Evolutionary conservation across 2,329 filamentous ascomycete genomes (phyloP).

Genomic region (Colletotrichum lentis): DNA sequence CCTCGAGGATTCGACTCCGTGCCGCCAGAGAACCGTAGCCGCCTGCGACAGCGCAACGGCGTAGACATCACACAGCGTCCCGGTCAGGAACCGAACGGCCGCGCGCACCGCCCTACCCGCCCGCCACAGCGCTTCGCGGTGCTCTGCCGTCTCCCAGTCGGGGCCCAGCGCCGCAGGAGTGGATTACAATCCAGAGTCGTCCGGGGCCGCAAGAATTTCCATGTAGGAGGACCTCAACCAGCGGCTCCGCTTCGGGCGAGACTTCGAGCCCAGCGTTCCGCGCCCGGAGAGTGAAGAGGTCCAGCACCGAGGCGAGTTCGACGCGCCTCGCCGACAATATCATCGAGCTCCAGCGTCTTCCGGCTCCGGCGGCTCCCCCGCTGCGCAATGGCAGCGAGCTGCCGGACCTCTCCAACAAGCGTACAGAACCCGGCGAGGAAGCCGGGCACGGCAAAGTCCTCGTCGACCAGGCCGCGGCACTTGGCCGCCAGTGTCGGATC

Average conservation of each 20-base stretch:
- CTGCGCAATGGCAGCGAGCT: conserved; percentile 1
- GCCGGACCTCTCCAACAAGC: conserved; percentile 6
- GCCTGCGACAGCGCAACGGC: not conserved
- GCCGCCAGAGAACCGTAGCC: not conserved
- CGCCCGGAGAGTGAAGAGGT: not conserved
- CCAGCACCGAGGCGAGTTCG: not conserved
- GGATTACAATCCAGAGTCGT: not conserved
- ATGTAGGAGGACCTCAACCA: conserved; percentile 1
- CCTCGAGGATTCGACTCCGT: not conserved
- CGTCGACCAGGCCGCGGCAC: not conserved
- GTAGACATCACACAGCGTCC: conserved; percentile 1
- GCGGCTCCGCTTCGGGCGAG: not conserved
- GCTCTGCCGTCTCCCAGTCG: not conserved
- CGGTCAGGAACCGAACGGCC: not conserved
- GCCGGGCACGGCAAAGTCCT: not conserved
- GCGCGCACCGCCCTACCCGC: not conserved
- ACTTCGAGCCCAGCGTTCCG: not conserved
- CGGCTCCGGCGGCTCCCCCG: not conserved
- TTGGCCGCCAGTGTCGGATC: not conserved
- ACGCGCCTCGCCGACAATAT: conserved; percentile 10
- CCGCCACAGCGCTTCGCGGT: not conserved
- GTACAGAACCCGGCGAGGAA: conserved; percentile 5
- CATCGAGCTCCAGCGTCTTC: conserved; percentile 9
- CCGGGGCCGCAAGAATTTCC: not conserved
- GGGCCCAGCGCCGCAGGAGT: not conserved